Evolutionary conservation across 2,329 filamentous ascomycete genomes (phyloP).

Genomic region (Ceratocystis lukuohia): DNA sequence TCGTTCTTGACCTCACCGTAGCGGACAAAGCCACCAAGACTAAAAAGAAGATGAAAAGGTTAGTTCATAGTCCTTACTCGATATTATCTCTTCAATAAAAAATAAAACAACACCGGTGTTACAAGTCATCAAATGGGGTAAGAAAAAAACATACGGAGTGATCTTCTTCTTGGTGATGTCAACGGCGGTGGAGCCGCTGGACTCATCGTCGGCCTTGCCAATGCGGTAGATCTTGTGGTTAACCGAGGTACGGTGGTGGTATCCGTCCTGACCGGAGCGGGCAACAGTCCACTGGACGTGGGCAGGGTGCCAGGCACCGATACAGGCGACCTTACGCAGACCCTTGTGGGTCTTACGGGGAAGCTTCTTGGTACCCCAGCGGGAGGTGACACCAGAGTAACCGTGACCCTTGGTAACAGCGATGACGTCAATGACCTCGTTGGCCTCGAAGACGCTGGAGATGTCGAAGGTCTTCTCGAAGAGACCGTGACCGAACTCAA

Average conservation of each 20-base stretch:
- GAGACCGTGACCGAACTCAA: constrained; percentile 83
- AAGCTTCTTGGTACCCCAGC: constrained; percentile 99
- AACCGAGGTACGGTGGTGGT: constrained; percentile 99
- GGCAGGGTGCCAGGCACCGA: constrained; percentile 99
- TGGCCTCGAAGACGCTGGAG: constrained; percentile 92
- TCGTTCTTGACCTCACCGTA: constrained; percentile 99
- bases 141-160: constrained; percentile 68
- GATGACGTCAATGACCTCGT: constrained; percentile 97
- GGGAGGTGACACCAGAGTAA: constrained; percentile 89
- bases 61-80: constrained; percentile 24
- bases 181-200: constrained; percentile 86
- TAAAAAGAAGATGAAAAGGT: constrained; percentile 30
- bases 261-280: constrained; percentile 98
- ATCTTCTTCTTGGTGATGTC: constrained; percentile 99
- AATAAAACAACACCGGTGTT: too few species aligned
- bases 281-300: constrained; percentile 99
- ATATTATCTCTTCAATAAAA: too few species aligned
- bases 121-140: neutral
- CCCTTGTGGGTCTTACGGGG: constrained; percentile 99
- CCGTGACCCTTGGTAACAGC: constrained; percentile 99
- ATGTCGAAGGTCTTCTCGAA: constrained; percentile 99
- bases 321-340: constrained; percentile 99
- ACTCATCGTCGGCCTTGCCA: constrained; percentile 80
- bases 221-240: constrained; percentile 99
- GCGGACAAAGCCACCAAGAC: constrained; percentile 96